These are phyloP conservation scores for Saccharomyces hybrid DNA, from an alignment of 1,139 yeast species.

Conservation along the genomic window DNA sequence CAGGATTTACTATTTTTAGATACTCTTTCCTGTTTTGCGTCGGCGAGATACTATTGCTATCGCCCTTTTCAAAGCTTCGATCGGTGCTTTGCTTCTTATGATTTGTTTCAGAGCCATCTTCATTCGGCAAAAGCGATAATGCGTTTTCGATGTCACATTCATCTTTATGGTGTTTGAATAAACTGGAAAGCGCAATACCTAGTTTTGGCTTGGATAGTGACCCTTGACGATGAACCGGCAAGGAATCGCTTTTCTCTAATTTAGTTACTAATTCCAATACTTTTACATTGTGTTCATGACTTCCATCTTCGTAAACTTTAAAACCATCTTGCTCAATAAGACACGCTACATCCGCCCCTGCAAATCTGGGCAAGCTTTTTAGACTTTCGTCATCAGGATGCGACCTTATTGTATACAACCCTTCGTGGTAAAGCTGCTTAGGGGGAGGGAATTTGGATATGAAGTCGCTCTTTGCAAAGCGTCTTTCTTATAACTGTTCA, in stretches of 20 bases:
- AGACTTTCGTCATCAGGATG: constrained; percentile 4
- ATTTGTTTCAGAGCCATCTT: constrained; percentile 5
- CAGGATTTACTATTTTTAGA: constrained; percentile 26
- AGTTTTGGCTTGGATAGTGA: constrained; percentile 14
- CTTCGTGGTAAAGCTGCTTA: background rate
- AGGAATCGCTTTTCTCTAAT: constrained; percentile 3
- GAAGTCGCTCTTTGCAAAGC: background rate
- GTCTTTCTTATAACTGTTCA: background rate
- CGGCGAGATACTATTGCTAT: constrained; percentile 19
- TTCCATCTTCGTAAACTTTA: constrained; percentile 14
- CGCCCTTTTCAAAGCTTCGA: constrained; percentile 15
- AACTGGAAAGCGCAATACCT: constrained; percentile 13
- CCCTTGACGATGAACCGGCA: constrained; percentile 9
- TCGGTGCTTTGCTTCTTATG: constrained; percentile 14
- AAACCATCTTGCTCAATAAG: constrained; percentile 11
- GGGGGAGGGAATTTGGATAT: background rate
- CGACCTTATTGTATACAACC: background rate
- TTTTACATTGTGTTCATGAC: constrained; percentile 14
- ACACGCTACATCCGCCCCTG: constrained; percentile 1
- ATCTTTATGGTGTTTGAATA: constrained; percentile 21
- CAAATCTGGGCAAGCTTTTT: background rate
- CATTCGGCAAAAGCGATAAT: constrained; percentile 19
- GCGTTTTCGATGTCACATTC: constrained; percentile 22
- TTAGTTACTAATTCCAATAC: constrained; percentile 6
- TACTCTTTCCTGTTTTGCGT: background rate